A percentile compares a stretch with the other conserved stretches of the same genome.
Evolutionary conservation across 805 yeast genomes (phyloP).

Genomic region (Candida silvicultrix): DNA sequence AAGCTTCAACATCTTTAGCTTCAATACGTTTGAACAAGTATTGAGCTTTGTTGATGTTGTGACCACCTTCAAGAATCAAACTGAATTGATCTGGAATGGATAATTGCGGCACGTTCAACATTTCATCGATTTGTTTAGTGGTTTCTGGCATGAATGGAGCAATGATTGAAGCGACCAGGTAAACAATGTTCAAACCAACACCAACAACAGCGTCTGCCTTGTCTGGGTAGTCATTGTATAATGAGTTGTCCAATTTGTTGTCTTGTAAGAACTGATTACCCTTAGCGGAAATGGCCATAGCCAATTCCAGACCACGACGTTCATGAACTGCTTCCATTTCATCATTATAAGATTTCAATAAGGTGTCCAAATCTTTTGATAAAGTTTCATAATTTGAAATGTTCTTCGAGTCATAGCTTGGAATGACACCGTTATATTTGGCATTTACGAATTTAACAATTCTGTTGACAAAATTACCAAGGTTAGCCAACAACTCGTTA

Average conservation of each 20-base stretch:
- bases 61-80: slow-evolving; percentile 67
- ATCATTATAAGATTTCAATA: slow-evolving; percentile 55
- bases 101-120: slow-evolving; percentile 77
- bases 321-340: slow-evolving; percentile 76
- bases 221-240: slow-evolving; percentile 69
- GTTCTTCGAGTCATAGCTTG: slow-evolving; percentile 47
- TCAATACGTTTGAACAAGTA: slow-evolving; percentile 91
- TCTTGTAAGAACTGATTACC: slow-evolving; percentile 97
- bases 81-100: slow-evolving; percentile 73
- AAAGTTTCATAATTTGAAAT: slow-evolving; percentile 40
- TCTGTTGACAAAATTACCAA: slow-evolving; percentile 96
- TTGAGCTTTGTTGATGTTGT: slow-evolving; percentile 84
- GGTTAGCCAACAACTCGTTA: slow-evolving; percentile 87
- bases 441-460: slow-evolving; percentile 84
- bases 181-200: slow-evolving; percentile 82
- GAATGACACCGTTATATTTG: slow-evolving; percentile 88
- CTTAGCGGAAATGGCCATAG: slow-evolving; percentile 86
- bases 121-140: slow-evolving; percentile 59
- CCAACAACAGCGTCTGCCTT: slow-evolving; percentile 90
- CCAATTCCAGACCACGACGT: slow-evolving; percentile 85
- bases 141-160: slow-evolving; percentile 91
- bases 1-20: slow-evolving; percentile 76
- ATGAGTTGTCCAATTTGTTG: slow-evolving; percentile 85
- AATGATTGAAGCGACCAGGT: slow-evolving; percentile 75
- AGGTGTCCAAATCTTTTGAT: slow-evolving; percentile 51